Percentiles rank a stretch among this genome's conserved stretches.
Evolutionary conservation across 495 filamentous ascomycete species (phyloP).

Genomic region (Neurospora sp.): DNA sequence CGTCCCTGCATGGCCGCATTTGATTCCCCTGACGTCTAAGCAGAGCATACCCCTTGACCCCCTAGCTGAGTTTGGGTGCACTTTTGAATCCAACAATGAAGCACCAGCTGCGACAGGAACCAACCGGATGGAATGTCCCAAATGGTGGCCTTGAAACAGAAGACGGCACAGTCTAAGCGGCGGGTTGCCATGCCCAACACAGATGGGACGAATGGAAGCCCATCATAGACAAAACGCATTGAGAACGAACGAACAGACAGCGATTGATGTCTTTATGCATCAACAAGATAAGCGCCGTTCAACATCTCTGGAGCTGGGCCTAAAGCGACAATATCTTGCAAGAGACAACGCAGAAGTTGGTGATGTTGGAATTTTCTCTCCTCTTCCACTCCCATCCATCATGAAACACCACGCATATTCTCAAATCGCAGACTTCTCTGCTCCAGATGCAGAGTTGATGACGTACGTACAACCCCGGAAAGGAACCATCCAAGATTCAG

Average conservation of each 20-base stretch:
- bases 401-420: background rate
- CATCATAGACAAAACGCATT: background rate
- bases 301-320: background rate
- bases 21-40: background rate
- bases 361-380: background rate
- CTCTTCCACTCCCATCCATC: background rate
- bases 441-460: background rate
- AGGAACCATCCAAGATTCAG: background rate
- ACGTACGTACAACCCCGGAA: background rate
- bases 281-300: background rate
- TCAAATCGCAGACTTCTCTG: background rate
- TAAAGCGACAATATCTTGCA: background rate
- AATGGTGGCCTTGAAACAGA: background rate
- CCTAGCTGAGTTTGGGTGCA: background rate
- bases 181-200: background rate
- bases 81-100: background rate
- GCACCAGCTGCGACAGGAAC: background rate
- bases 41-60: background rate
- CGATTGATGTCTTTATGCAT: background rate
- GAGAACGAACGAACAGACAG: background rate
- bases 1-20: background rate
- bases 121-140: background rate
- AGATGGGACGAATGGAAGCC: background rate
- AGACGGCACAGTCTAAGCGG: background rate
- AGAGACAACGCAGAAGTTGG: background rate